Evolutionary conservation across 805 yeast genomes (phyloP), one percentile per base, ranked within the genome.

Genomic region (Ogataea polymorpha): DNA sequence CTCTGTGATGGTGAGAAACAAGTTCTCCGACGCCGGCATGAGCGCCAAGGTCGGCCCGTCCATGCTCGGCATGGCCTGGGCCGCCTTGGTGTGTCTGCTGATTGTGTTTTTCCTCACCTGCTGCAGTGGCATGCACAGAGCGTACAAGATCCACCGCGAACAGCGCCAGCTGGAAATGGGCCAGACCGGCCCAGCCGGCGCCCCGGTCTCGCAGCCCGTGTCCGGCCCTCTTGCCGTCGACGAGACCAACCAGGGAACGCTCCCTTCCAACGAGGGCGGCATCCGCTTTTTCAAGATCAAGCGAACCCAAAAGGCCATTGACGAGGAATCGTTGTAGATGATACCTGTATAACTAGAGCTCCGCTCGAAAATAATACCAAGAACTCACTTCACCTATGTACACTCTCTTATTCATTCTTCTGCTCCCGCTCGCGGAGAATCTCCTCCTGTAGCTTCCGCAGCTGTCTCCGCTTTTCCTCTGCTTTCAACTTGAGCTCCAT

Each of bases 271-370:
- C 42, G 75, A 74, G 42, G 69, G 74, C 47, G 90, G 90, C 34
- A 82, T 84, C 55, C 80, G 86, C 64, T 84, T 83, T 65, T 84
- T 83, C 72, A 82, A 80, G 55, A 80, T 84, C 47, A 80, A 82
- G 67, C 80, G 77, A 58, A 71, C 70, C 42, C 66, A 66, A 49
- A 67, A 67, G 48, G 64, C 58, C 23, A 68, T 59, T 37, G 69
- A 67, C 46, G 75, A 71, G 50, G 65, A 62, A 37, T 59, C 63
- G 8, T 32, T 59, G 35, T 40, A 35, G 34, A 18, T n/a, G 5
- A 9, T 5, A 28, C 37, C 37, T 33, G 37, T 33, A 33, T 25
- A 33, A 33, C 37, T 33, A 33, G 37, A 33, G 37, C 37, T 12
- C 14, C 23, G 37, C 37, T 33, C 37, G 14, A 12, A 33, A 15